Evolutionary conservation across 192 early-diverging fungal genomes (phyloP).

Genomic region (Chytriomyces sp.): DNA sequence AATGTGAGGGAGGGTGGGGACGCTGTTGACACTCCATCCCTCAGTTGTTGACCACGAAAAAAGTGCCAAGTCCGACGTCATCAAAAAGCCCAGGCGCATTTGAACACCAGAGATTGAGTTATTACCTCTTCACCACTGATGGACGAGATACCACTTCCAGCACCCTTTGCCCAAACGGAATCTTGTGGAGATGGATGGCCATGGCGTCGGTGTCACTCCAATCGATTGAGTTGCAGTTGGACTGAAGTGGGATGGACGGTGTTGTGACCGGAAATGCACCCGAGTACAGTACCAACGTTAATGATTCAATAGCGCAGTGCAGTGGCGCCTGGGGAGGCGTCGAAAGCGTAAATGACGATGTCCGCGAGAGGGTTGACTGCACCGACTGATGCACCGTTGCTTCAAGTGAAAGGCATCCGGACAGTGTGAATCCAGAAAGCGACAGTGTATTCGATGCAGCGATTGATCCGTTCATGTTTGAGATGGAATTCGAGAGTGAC

Average conservation of each 20-base stretch:
- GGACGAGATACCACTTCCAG: background rate
- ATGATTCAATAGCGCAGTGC: background rate
- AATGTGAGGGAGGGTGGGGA: no score
- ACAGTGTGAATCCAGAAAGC: no score
- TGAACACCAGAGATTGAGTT: no score
- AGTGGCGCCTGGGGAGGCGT: background rate
- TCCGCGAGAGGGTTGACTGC: background rate
- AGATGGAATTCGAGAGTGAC: no score
- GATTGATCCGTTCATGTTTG: no score
- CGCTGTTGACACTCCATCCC: no score
- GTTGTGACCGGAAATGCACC: background rate
- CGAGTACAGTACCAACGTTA: background rate
- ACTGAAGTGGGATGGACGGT: background rate
- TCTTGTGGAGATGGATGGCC: background rate
- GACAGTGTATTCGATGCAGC: no score
- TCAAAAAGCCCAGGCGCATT: no score
- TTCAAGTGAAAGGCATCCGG: no score
- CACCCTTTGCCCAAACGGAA: background rate
- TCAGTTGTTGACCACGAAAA: no score
- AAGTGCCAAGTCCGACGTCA: no score
- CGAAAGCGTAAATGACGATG: background rate
- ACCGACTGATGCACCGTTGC: no score
- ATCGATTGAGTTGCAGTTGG: background rate
- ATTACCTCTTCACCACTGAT: background rate
- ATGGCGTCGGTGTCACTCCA: background rate